phyloP scores from a whole-genome alignment of 75 land plant genomes.

The Selaginella moellendorffii region DNA sequence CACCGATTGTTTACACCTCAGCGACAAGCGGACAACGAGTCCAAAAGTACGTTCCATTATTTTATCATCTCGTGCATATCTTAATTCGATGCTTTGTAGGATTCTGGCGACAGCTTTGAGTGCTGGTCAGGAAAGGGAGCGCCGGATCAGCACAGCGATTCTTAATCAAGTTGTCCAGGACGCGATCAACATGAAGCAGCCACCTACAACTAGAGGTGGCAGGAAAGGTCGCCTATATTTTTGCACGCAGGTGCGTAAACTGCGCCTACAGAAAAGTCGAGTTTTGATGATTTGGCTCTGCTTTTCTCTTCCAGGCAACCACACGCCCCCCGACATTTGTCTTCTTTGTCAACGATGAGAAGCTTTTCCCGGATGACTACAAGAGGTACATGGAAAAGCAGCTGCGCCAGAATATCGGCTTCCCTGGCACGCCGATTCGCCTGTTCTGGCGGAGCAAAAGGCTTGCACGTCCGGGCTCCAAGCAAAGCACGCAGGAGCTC shows the following conservation, averaged over 20 bases:
- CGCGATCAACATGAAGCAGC: conserved; percentile 70
- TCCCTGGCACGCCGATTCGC: conserved; percentile 86
- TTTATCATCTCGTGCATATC: too few species aligned
- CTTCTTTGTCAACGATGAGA: conserved; percentile 92
- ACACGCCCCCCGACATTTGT: conserved; percentile 94
- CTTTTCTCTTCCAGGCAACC: conserved; percentile 94
- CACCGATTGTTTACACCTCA: conserved; percentile 89
- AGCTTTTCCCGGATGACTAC: conserved; percentile 75
- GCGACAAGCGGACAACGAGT: conserved; percentile 71
- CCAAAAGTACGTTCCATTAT: conserved; percentile 46
- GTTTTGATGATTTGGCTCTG: too few species aligned
- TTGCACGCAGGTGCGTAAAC: conserved; percentile 75
- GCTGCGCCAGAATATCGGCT: conserved; percentile 69
- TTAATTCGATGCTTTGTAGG: conserved; percentile 23
- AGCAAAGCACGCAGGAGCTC: too few species aligned
- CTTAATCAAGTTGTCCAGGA: conserved; percentile 88
- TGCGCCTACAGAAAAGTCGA: too few species aligned
- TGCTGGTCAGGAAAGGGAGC: conserved; percentile 72
- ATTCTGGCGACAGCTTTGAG: conserved; percentile 59
- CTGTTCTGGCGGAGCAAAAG: conserved; percentile 91
- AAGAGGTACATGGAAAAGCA: conserved; percentile 97
- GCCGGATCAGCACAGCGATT: conserved; percentile 60
- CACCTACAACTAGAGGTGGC: conserved; percentile 82
- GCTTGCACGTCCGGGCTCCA: neutral
- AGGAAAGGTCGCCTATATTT: conserved; percentile 85